phyloP scores from a whole-genome alignment of 73 alveolate species.

The Paramecium octaurelia region DNA sequence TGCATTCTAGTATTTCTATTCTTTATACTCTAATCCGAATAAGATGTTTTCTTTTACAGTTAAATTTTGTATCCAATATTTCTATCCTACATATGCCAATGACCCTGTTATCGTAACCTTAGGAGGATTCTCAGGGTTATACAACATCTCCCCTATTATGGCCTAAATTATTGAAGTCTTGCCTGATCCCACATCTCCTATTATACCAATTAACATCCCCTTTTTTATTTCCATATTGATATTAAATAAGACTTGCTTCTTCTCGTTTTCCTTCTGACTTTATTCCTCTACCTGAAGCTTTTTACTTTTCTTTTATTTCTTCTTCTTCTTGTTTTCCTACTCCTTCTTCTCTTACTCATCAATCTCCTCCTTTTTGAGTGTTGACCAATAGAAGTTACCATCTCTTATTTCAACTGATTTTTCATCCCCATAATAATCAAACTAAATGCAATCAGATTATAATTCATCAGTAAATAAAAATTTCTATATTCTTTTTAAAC shows the following conservation, averaged over 20 bases:
- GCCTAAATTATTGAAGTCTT: constrained; percentile 46
- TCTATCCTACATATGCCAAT: constrained; percentile 54
- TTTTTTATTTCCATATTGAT: constrained; percentile 14
- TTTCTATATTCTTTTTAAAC: constrained; percentile 59
- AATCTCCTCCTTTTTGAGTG: neutral
- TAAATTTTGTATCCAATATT: constrained; percentile 40
- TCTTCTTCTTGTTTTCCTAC: neutral
- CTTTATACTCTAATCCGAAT: constrained; percentile 73
- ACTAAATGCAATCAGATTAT: neutral
- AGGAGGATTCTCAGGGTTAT: neutral
- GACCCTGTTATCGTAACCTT: neutral
- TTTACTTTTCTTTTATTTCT: neutral
- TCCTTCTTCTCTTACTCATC: neutral
- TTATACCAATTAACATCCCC: constrained; percentile 37
- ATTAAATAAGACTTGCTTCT: constrained; percentile 7
- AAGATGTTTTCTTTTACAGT: constrained; percentile 74
- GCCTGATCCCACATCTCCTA: constrained; percentile 72
- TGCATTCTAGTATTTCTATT: constrained; percentile 65
- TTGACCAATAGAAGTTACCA: constrained; percentile 56
- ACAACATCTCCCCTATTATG: constrained; percentile 50
- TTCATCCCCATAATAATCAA: constrained; percentile 11
- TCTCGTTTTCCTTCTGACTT: neutral
- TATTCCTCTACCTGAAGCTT: neutral
- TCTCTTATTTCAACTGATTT: constrained; percentile 25
- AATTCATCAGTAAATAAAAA: constrained; percentile 43